Evolutionary conservation across 73 alveolate genomes (phyloP).

Genomic region (Urostyla sp.): DNA sequence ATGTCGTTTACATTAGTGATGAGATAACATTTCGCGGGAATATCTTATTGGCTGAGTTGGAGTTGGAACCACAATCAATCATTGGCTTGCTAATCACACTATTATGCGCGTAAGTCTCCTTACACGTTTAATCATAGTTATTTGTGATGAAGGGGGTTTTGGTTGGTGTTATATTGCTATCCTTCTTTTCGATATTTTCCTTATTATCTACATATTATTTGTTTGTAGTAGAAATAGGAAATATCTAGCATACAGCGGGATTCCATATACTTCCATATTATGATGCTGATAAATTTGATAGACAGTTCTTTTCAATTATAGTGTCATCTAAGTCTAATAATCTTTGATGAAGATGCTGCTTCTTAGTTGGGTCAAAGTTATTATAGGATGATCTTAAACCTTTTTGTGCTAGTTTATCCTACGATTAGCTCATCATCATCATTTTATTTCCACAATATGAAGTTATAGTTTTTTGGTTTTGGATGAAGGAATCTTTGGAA

Average conservation of each 20-base stretch:
- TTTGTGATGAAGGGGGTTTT: background rate
- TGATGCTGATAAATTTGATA: background rate
- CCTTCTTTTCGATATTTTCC: background rate
- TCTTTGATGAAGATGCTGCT: background rate
- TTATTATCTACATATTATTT: background rate
- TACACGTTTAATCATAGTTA: background rate
- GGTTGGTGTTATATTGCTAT: background rate
- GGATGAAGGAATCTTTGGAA: background rate
- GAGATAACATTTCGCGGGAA: background rate
- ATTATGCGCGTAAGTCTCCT: background rate
- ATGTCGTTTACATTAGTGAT: background rate
- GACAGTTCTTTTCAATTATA: background rate
- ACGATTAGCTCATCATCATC: background rate
- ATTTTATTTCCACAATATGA: background rate
- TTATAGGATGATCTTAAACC: background rate
- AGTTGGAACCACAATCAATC: background rate
- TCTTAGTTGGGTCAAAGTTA: background rate
- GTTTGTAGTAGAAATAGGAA: background rate
- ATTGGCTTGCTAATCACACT: constrained; percentile 18
- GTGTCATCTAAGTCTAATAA: background rate
- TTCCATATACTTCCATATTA: constrained; percentile 31
- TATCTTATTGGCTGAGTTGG: background rate
- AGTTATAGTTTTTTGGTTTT: background rate
- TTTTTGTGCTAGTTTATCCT: background rate
- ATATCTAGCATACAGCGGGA: background rate